A percentile compares a stretch with the other conserved stretches of the same genome.
Conservation (phyloP, 257 asterid genomes). For the Eustoma russellianum region DNA sequence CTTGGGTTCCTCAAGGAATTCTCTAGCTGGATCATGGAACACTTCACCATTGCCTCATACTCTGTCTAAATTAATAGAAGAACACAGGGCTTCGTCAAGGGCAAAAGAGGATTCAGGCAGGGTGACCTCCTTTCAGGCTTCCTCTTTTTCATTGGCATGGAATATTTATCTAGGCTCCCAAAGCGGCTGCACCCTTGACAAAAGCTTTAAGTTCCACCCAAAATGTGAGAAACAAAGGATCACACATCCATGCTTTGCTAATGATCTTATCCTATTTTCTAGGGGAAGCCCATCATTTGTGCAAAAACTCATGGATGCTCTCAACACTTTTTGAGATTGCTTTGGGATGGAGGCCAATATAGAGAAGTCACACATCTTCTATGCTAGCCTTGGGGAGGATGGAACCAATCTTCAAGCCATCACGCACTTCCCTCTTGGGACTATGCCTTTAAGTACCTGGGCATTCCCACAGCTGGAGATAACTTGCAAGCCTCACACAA, state of each 20-base stretch:
- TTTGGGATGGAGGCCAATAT: background rate
- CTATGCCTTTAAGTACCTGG: too few relatives aligned
- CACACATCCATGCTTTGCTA: too few relatives aligned
- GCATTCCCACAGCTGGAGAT: too few relatives aligned
- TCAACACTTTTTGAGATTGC: too few relatives aligned
- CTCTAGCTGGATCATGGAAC: background rate
- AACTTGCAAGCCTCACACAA: too few relatives aligned
- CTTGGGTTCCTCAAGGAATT: background rate
- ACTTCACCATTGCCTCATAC: background rate
- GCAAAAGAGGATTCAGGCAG: background rate
- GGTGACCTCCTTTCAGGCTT: background rate
- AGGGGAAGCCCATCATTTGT: background rate
- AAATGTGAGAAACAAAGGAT: background rate
- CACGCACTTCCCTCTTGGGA: too few relatives aligned
- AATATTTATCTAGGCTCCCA: background rate
- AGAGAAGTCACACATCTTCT: background rate
- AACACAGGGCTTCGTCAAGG: background rate
- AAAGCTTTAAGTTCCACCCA: background rate
- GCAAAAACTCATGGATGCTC: background rate
- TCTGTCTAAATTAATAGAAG: background rate
- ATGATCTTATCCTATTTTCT: background rate
- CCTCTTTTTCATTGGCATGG: background rate
- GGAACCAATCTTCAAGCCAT: too few relatives aligned
- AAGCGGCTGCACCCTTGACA: background rate
- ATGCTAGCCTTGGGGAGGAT: too few relatives aligned